Evolutionary conservation across 148 eudicot genomes (phyloP).

Genomic region (Rhododendron ferrugineum): DNA sequence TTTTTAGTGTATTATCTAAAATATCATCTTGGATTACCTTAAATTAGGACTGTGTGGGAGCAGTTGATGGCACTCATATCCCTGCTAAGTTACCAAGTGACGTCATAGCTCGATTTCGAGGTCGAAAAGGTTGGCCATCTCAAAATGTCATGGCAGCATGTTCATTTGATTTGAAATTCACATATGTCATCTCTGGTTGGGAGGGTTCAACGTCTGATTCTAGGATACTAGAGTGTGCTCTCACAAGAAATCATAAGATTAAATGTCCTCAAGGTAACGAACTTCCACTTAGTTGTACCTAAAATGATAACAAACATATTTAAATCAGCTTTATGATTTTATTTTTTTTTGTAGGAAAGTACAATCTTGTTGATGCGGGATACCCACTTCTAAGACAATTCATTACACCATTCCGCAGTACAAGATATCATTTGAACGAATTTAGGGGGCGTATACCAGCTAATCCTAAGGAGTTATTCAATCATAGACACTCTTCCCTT

Average conservation of each 20-base stretch:
- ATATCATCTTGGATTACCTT: too few species aligned
- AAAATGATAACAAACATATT: too few species aligned
- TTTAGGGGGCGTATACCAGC: too few species aligned
- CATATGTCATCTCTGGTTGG: background rate
- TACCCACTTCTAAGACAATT: background rate
- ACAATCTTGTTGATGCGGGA: background rate
- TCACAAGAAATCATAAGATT: slow-evolving; percentile 1
- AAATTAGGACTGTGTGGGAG: too few species aligned
- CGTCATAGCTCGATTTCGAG: too few species aligned
- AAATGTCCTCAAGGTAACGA: background rate
- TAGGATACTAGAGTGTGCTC: background rate
- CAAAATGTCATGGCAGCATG: background rate
- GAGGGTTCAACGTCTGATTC: background rate
- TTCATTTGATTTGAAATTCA: background rate
- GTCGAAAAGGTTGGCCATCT: too few species aligned
- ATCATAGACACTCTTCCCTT: background rate
- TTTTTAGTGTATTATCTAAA: too few species aligned
- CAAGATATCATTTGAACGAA: background rate
- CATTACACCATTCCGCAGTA: background rate
- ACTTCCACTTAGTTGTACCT: background rate
- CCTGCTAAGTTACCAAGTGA: too few species aligned
- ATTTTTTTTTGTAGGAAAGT: background rate
- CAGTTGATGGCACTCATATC: too few species aligned
- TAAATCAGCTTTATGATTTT: too few species aligned
- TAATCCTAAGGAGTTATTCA: background rate